Evolutionary conservation across 306 rosid species (phyloP).

Genomic region (Glycine tomentella): DNA sequence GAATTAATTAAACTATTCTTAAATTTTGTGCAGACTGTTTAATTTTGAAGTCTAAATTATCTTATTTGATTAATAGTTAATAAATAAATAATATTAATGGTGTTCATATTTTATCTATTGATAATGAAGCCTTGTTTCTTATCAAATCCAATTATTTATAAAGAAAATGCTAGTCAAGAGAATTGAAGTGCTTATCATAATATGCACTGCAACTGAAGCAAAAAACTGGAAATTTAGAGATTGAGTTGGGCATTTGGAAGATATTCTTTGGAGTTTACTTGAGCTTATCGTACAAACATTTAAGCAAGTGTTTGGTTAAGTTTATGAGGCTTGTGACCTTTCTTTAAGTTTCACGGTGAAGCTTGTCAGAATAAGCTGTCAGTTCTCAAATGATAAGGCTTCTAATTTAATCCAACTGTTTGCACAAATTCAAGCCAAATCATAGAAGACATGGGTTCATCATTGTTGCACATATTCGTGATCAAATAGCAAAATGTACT

Average conservation of each 20-base stretch:
- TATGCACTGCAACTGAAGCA: conserved; percentile 6
- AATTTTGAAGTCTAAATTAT: conserved; percentile 1
- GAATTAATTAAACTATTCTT: not conserved
- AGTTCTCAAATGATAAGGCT: not conserved
- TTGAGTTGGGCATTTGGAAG: not conserved
- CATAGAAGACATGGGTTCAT: conserved; percentile 6
- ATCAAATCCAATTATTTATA: not conserved
- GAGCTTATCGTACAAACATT: not conserved
- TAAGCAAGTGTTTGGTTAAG: conserved; percentile 2
- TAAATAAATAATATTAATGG: conserved; percentile 4
- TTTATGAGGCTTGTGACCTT: not conserved
- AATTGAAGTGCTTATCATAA: conserved; percentile 35
- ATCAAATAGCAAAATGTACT: conserved; percentile 29
- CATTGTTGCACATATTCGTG: conserved; percentile 6
- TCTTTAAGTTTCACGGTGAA: not conserved
- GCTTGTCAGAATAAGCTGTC: not conserved
- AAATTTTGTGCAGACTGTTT: not conserved
- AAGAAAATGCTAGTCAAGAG: not conserved
- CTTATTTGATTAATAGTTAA: not conserved
- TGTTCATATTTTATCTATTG: conserved; percentile 15
- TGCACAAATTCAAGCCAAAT: not conserved
- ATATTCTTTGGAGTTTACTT: not conserved
- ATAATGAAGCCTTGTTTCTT: conserved; percentile 19
- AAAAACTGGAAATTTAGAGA: conserved; percentile 23
- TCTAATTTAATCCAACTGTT: not conserved